Base-by-base conservation (phyloP, 768 basidiomycete species). In the Hortiboletus flavorubellus region DNA sequence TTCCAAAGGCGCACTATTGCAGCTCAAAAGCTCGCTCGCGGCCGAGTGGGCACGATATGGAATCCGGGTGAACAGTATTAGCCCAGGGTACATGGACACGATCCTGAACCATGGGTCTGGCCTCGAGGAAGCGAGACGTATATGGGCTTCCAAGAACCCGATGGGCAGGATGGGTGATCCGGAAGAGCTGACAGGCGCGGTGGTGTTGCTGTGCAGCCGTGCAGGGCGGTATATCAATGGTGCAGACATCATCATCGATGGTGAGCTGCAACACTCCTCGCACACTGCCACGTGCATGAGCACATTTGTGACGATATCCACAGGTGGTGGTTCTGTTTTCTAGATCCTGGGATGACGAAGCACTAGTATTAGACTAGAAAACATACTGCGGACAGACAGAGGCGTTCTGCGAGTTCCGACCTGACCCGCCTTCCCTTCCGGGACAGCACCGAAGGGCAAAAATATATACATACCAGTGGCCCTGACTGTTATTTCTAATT, bases 181-280 rank as follows among this genome's bases (percentile, higher is more conserved):
- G 5, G 65, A 60, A 12, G 78, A 80, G 60, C 47, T 79, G 51
- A 68, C 65, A 1, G 77, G 78, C 1, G 68, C 61, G 2, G 64
- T 76, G 12, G 69, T 78, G 4, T 59, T 79, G 49, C 63, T 80
- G 8, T 75, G 73, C 44, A 79, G 76, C 59, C 65, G 65, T 12
- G 75, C 73, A 0, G 78, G 77, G 14, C 66, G 70, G 35, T 79
- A 75, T 58, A 74, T 79, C 30, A 79, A 71, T 18, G 79, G 77
- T 4, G 67, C 68, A 2, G 73, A 78, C 65, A 73, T 78, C 37
- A 18, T 73, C 38, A 65, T 79, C 4, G 77, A 79, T 55, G 77
- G 75, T 78, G 54, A 57, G 68, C 38, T 4, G n/a, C 16, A 31
- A 56, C 49, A 6, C n/a, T 12, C 53, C 34, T 51, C 37, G 31